Conservation (phyloP, 345 rosid species). For the Eucalyptus erythrocorys region DNA sequence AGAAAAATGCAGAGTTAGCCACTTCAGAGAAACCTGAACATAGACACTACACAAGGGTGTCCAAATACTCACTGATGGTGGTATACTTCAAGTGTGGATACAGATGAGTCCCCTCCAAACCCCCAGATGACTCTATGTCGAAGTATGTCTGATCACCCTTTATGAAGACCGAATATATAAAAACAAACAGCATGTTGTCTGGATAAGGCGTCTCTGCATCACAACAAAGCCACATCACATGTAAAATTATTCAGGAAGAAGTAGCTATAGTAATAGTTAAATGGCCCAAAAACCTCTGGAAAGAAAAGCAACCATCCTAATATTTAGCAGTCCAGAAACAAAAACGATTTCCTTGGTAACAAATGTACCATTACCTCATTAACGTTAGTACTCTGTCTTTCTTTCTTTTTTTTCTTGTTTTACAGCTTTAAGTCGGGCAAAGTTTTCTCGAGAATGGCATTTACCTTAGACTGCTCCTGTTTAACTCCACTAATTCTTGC, state of each 20-base stretch:
- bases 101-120: slow-evolving; percentile 31
- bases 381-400: neutral
- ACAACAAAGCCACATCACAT: neutral
- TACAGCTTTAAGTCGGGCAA: neutral
- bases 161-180: slow-evolving; percentile 39
- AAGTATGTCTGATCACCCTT: slow-evolving; percentile 54
- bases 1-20: neutral
- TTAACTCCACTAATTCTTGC: neutral
- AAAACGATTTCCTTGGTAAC: neutral
- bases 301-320: neutral
- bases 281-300: neutral
- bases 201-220: slow-evolving; percentile 54
- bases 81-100: slow-evolving; percentile 43
- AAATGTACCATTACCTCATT: neutral
- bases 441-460: neutral
- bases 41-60: slow-evolving; percentile 9
- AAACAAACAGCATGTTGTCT: slow-evolving; percentile 26
- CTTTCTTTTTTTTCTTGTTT: neutral
- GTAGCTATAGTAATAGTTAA: neutral
- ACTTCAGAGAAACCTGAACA: neutral
- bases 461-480: neutral
- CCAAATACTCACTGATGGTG: slow-evolving; percentile 24
- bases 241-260: neutral
- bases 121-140: slow-evolving; percentile 18
- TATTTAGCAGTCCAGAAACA: neutral